Evolutionary conservation across 306 rosid genomes (phyloP).

Genomic region (Cicer pinnatifidum): DNA sequence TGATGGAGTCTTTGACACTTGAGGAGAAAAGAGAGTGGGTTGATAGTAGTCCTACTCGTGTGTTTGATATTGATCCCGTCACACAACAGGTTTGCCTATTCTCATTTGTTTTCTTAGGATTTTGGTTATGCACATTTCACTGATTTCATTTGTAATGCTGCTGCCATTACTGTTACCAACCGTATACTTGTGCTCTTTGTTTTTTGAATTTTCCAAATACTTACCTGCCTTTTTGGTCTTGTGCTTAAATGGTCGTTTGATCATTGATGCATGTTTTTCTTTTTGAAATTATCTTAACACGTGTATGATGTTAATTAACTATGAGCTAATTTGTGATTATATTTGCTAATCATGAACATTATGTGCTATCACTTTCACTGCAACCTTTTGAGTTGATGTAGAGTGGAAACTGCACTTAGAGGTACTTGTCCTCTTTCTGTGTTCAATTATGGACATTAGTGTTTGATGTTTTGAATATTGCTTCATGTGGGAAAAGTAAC

Average conservation of each 20-base stretch:
- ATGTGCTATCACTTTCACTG: neutral
- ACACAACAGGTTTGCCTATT: slow-evolving; percentile 73
- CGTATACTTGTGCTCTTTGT: neutral
- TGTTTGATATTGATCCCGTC: slow-evolving; percentile 72
- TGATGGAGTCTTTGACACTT: slow-evolving; percentile 79
- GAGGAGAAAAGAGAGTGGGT: slow-evolving; percentile 86
- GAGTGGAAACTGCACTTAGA: slow-evolving; percentile 25
- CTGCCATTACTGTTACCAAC: neutral
- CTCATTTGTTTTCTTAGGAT: slow-evolving; percentile 5
- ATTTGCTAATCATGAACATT: slow-evolving; percentile 18
- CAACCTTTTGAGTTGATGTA: slow-evolving; percentile 22
- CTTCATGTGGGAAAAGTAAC: slow-evolving; percentile 16
- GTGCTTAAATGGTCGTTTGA: slow-evolving; percentile 8
- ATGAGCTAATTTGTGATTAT: neutral
- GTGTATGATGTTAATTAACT: neutral
- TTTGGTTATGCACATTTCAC: slow-evolving; percentile 4
- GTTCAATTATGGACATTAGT: slow-evolving; percentile 25
- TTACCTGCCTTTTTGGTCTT: slow-evolving; percentile 8
- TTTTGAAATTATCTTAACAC: slow-evolving; percentile 1
- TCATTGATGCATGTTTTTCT: slow-evolving; percentile 9
- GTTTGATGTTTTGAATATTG: slow-evolving; percentile 30
- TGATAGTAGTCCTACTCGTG: slow-evolving; percentile 89
- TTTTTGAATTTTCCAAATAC: neutral
- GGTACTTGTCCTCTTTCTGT: slow-evolving; percentile 1
- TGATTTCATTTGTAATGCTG: neutral